Evolutionary conservation across 805 yeast species (phyloP), one percentile per base, ranked within the genome.

Genomic region (Hanseniaspora guilliermondii): DNA sequence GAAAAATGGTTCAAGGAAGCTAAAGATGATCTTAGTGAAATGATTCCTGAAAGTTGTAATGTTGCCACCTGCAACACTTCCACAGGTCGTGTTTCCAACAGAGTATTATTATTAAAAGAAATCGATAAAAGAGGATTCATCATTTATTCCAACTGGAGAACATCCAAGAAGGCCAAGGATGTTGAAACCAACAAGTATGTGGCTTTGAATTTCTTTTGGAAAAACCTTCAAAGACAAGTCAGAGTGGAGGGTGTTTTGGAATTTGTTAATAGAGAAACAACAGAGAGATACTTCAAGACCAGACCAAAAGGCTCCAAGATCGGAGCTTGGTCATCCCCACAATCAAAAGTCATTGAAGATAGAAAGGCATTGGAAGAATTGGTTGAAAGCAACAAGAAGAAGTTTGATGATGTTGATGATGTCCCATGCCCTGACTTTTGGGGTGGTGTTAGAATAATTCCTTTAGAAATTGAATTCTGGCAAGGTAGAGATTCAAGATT

Each of bases 301-400:
- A 77, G 98, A 64, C 98, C 98, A 38, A 75, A 95, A 56, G 97
- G 94, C 6, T 85, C 95, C 32, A 82, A 85, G 64, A 80, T 93
- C 58, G 97, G 98, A 32, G 98, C 98, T 0, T 89, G 96, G 95
- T 85, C 97, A 0, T 83, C 94, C 30, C 94, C 95, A 4, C 98
- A 93, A 72, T 79, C 89, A 35, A 73, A 76, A 53, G 74, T 72
- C 2, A 73, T 89, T 37, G 62, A 65, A 14, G 67, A 72, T 42
- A 74, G 96, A 58, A 77, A 55, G 16, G 61, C 61, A 16, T 22
- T 65, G 6, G 46, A 58, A 19, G 49, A 56, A 6, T 27, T 62
- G 4, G 47, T 55, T 2, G 56, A 57, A 25, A 30, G 22, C 11
- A 55, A 56, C 27, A 50, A 60, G 36, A 55, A 57, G 14, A 47